phyloP scores from a whole-genome alignment of 345 rosid species.

The Rhodamnia argentea region DNA sequence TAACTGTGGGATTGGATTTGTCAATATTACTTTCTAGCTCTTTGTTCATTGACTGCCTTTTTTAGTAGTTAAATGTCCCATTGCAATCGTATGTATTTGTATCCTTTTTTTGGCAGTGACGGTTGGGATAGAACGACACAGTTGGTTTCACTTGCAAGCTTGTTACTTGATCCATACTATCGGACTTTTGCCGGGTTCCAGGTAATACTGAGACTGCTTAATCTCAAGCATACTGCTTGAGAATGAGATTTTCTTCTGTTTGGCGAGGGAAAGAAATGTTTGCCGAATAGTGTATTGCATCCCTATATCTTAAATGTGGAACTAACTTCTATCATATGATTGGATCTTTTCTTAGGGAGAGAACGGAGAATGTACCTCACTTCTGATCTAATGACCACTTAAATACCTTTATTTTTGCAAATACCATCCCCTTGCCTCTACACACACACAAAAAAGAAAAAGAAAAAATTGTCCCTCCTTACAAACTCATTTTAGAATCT shows the following conservation, averaged over 20 bases:
- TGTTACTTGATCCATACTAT: slow-evolving; percentile 94
- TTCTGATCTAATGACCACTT: not conserved
- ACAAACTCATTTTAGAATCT: not conserved
- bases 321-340: not conserved
- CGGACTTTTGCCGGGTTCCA: slow-evolving; percentile 92
- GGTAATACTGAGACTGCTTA: slow-evolving; percentile 29
- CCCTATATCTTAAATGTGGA: not conserved
- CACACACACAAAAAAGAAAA: too few relatives aligned
- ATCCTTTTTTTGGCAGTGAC: slow-evolving; percentile 45
- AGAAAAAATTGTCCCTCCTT: not conserved
- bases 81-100: not conserved
- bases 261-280: not conserved
- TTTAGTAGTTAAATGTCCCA: not conserved
- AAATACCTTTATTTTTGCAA: not conserved
- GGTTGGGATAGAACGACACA: slow-evolving; percentile 99
- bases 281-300: not conserved
- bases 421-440: not conserved
- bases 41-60: not conserved
- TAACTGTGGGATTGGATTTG: not conserved
- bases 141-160: slow-evolving; percentile 82
- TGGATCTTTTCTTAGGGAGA: not conserved
- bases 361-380: not conserved
- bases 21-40: not conserved
- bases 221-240: not conserved
- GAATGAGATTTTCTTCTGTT: not conserved